A percentile compares a stretch with the other conserved stretches of the same genome.
Evolutionary conservation across 2,329 filamentous ascomycete genomes (phyloP).

Genomic region (Dendryphion nanum): DNA sequence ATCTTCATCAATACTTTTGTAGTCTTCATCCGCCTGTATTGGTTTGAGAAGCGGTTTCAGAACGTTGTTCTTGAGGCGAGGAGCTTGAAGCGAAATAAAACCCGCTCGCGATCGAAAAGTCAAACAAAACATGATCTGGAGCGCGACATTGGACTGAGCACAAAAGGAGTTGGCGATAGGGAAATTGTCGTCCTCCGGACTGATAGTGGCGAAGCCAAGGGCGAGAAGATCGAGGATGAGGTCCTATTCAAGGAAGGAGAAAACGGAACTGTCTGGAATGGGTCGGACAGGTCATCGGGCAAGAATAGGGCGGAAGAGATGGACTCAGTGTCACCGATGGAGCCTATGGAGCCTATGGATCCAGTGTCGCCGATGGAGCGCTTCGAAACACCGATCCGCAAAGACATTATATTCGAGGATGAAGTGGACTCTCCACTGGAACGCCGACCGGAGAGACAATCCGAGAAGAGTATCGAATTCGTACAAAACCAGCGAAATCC

Average conservation of each 20-base stretch:
- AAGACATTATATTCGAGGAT: constrained; percentile 67
- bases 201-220: constrained; percentile 50
- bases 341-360: background rate
- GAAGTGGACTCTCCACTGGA: constrained; percentile 61
- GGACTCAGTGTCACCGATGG: too few relatives aligned
- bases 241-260: constrained; percentile 44
- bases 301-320: too few relatives aligned
- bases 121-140: constrained; percentile 48
- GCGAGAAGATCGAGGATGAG: constrained; percentile 58
- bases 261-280: too few relatives aligned
- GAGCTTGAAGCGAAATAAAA: constrained; percentile 63
- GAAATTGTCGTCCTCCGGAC: constrained; percentile 66
- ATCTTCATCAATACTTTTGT: constrained; percentile 61
- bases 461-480: constrained; percentile 83
- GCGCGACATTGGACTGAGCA: constrained; percentile 45
- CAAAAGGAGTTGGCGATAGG: constrained; percentile 64
- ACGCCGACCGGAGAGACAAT: constrained; percentile 52
- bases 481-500: constrained; percentile 77
- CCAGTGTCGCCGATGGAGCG: constrained; percentile 4
- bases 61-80: constrained; percentile 74
- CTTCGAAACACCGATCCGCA: constrained; percentile 24
- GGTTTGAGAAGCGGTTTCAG: constrained; percentile 97
- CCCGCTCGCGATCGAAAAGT: constrained; percentile 54
- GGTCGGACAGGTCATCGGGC: constrained; percentile 14
- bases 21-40: constrained; percentile 90